Base-by-base conservation (phyloP, 805 yeast species). In the Grigorovia transvaalensis region DNA sequence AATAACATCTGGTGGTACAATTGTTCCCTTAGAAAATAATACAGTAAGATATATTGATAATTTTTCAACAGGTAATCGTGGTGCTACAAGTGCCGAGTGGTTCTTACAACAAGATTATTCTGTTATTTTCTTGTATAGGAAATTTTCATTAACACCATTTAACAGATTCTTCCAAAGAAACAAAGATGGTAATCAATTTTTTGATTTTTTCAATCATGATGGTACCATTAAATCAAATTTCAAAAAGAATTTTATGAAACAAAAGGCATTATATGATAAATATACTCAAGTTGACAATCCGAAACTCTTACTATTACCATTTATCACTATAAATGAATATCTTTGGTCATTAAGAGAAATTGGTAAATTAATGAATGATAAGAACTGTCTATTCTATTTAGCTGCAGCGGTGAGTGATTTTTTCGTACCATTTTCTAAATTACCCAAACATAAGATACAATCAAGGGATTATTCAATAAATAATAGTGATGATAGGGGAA, bases 361-460 rank as follows among this genome's bases (percentile, higher is more conserved):
- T 9, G 83, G 93, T 1, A 75, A 76, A 55, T 73, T 75, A 45
- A 66, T 91, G 61, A 77, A 81, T 50, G 69, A 70, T 3, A 65
- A 78, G 43, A 85, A 81, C 2, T 87, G 89, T 0, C 65, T 93
- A 44, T 88, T 91, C 64, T 93, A 84, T 64, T 74, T 93, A 50
- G 99, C 99, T 0, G 98, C 99, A 9, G 99, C 99, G 0, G 99
- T 93, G 0, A 87, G 96, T 8, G 99, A 93, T 66, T 93, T 93
- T 69, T 93, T 90, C 70, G 75, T 93, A 44, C 99, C 99, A 1
- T 79, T 78, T 45, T 82, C 90, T 1, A 76, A 87, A 57, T 74
- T 89, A 60, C 95, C 97, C 2, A 89, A 88, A 60, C 99, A 93
- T 70, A 93, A 93, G 70, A 93, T 93, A 55, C 99, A 93, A 68